A percentile compares a stretch with the other conserved stretches of the same genome.
These are phyloP conservation scores for Capsella bursapastoris DNA, from an alignment of 345 rosid species.

Conservation along the genomic window DNA sequence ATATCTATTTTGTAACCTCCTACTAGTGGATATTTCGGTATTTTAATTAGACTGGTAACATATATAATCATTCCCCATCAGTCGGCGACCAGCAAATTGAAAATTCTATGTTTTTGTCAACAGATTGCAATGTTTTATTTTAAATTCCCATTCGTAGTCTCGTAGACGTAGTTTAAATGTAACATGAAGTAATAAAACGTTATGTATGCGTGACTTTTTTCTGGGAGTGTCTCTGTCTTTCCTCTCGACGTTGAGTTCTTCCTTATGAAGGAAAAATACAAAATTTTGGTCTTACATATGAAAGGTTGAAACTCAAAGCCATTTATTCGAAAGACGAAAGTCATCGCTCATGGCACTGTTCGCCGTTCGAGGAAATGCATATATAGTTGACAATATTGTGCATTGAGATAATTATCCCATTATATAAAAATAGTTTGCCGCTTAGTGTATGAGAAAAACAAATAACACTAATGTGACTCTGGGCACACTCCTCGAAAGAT, in stretches of 20 bases:
- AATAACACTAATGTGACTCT: background rate
- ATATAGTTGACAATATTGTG: background rate
- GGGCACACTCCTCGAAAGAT: background rate
- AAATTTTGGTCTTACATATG: conserved; percentile 1
- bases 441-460: conserved; percentile 3
- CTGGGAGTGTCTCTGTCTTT: conserved; percentile 20
- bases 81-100: conserved; percentile 5
- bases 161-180: background rate
- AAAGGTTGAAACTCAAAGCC: conserved; percentile 20
- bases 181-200: background rate
- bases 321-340: conserved; percentile 7
- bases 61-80: conserved; percentile 1
- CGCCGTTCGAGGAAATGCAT: conserved; percentile 20
- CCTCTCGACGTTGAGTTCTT: conserved; percentile 21
- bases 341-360: conserved; percentile 7
- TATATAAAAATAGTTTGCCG: background rate
- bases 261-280: background rate
- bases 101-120: conserved; percentile 4
- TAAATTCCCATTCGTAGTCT: background rate
- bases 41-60: conserved; percentile 4
- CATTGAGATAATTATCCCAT: background rate
- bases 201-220: conserved; percentile 2
- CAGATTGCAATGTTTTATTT: background rate
- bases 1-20: background rate
- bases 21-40: background rate